Base-by-base conservation (phyloP, 768 basidiomycete genomes). In the Lactarius quietus region DNA sequence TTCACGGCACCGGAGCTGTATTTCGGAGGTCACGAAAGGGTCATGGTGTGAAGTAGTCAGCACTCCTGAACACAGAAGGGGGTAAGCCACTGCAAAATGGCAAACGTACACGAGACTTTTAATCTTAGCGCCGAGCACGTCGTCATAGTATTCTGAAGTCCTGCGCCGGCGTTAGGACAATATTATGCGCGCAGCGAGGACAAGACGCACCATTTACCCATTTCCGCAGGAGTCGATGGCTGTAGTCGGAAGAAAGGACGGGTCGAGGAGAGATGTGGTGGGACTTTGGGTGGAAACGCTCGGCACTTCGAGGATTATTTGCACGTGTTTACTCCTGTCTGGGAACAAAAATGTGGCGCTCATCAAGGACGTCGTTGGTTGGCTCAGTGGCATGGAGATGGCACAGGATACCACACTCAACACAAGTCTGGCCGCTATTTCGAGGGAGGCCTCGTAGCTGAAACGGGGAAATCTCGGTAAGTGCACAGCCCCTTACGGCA, bases 111-210 rank as follows among this genome's bases (percentile, higher is more conserved):
- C 86, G 71, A 93, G 73, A 70, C 78, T 85, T 77, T 87, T 90
- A 69, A 93, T 81, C 84, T 92, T 93, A 65, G 83, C 78, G 69
- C 83, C 82, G 12, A 93, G 77, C 39, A 92, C 85, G 72, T 89
- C 84, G 76, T 93, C 91, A 66, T 84, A 81, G 71, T 88, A 84
- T 73, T 85, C 84, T 48, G 83, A 76, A 20, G 88, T 89, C 90
- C 90, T 92, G 72, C 62, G 52, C 20, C 10, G 48, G 45, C 31
- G 28, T 53, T 38, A 63, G 56, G 12, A 29, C 60, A 38, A 63
- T 29, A 61, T 68, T 68, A 68, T 60, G 62, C 54, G 48, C 51
- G 63, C 63, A 57, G 43, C 56, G 48, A 48, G 48, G 64, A 56
- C 62, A 35, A 36, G 23, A 73, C 80, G 69, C 69, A 88, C 88